A percentile compares a stretch with the other conserved stretches of the same genome.
These are phyloP conservation scores for Fusarium solani-melongenae DNA, from an alignment of 2,329 filamentous ascomycete genomes.

Conservation along the genomic window DNA sequence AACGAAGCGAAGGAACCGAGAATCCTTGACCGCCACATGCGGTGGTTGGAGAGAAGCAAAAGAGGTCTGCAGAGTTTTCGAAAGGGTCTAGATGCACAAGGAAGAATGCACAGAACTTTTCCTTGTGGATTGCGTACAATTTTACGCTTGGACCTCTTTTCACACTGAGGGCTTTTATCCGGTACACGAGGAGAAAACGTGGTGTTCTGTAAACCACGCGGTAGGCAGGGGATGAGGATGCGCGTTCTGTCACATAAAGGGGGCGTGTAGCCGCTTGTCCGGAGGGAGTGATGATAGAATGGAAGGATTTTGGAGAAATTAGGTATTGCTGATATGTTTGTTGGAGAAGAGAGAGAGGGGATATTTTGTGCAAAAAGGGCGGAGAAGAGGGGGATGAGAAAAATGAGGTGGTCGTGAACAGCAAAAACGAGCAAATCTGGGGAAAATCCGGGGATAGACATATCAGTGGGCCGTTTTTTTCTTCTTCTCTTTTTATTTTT, in stretches of 20 bases:
- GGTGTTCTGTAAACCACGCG: conserved; percentile 1
- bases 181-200: not conserved
- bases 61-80: not conserved
- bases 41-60: not conserved
- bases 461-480: not conserved
- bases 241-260: not conserved
- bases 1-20: not conserved
- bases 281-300: not conserved
- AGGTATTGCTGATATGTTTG: not conserved
- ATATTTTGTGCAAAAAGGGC: not conserved
- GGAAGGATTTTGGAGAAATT: not conserved
- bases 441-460: not conserved
- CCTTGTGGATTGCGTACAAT: not conserved
- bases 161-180: not conserved
- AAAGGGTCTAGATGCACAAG: not conserved
- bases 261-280: conserved; percentile 14
- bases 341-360: not conserved
- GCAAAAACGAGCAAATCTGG: not conserved
- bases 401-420: not conserved
- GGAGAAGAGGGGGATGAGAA: not conserved
- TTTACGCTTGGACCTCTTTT: not conserved
- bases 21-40: conserved; percentile 1
- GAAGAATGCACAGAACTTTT: not conserved
- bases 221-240: not conserved
- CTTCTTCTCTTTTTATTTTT: not conserved